Evolutionary conservation across 306 rosid genomes (phyloP).

Genomic region (Vigna nakashimae): DNA sequence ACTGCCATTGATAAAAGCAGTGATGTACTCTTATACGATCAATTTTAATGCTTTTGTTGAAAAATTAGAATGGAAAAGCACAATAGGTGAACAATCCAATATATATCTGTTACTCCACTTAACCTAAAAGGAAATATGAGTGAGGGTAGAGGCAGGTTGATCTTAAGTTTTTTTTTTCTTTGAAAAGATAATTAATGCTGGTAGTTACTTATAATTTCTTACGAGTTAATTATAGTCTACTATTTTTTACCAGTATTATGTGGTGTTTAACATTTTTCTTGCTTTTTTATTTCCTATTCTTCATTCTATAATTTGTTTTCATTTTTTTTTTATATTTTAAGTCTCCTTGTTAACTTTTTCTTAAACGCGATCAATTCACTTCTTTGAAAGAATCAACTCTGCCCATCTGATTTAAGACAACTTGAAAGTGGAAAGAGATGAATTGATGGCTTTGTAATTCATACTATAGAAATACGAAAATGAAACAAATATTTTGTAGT

Average conservation of each 20-base stretch:
- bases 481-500: not conserved
- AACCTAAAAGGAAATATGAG: too few relatives aligned
- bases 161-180: not conserved
- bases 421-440: not conserved
- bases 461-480: not conserved
- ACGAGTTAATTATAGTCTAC: too few relatives aligned
- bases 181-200: not conserved
- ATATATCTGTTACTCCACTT: conserved; percentile 15
- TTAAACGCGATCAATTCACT: not conserved
- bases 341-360: not conserved
- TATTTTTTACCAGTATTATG: too few relatives aligned
- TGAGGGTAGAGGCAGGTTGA: too few relatives aligned
- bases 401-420: not conserved
- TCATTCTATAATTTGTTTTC: not conserved
- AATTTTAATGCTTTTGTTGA: not conserved
- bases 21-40: not conserved
- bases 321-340: not conserved
- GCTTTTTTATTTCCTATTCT: not conserved
- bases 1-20: not conserved
- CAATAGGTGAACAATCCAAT: conserved; percentile 44
- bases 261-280: not conserved
- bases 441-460: too few relatives aligned
- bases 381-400: not conserved
- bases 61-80: not conserved
- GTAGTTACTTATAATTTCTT: too few relatives aligned